Base-by-base conservation (phyloP, 1,139 yeast species). In the Nakaseomyces delphensis region DNA sequence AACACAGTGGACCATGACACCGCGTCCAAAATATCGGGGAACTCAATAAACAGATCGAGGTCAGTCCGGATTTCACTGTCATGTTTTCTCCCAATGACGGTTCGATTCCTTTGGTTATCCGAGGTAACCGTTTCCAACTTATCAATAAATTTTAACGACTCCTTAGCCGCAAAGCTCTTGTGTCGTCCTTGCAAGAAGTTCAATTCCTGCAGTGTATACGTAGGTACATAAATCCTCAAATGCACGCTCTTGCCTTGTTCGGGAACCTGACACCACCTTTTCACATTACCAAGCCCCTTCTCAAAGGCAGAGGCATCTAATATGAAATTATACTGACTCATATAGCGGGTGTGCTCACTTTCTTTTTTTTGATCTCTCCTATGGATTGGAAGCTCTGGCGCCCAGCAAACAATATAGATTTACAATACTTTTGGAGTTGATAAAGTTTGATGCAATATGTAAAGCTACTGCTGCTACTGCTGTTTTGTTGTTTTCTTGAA, bases 271-370 rank as follows among this genome's bases (percentile, higher is more conserved):
- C 52, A 52, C 64, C 63, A 59, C 41, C 59, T 50, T 38, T 52
- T 53, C 30, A 59, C 52, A 43, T 58, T 58, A 1, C 64, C 64
- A 30, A 59, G 41, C 15, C 63, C 64, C 40, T 53, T 57, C 45
- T 59, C 62, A 37, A 59, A 54, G 8, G 62, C 53, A 8, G 62
- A 56, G 5, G 63, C 59, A 39, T 59, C 64, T 20, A 59, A 41
- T 15, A 59, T 55, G 43, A 58, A 59, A 43, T 59, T 53, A 41
- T 57, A 55, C 33, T 45, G 48, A 30, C 47, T 46, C 50, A 48
- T 51, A 10, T 21, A 21, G 9, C n/a, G n/a, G n/a, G n/a, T n/a
- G n/a, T n/a, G n/a, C n/a, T n/a, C n/a, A n/a, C n/a, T n/a, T n/a
- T n/a, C n/a, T n/a, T n/a, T n/a, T n/a, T n/a, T n/a, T n/a, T n/a